Base-by-base conservation (phyloP, 1,139 yeast species). In the Suhomyces panamericanus region DNA sequence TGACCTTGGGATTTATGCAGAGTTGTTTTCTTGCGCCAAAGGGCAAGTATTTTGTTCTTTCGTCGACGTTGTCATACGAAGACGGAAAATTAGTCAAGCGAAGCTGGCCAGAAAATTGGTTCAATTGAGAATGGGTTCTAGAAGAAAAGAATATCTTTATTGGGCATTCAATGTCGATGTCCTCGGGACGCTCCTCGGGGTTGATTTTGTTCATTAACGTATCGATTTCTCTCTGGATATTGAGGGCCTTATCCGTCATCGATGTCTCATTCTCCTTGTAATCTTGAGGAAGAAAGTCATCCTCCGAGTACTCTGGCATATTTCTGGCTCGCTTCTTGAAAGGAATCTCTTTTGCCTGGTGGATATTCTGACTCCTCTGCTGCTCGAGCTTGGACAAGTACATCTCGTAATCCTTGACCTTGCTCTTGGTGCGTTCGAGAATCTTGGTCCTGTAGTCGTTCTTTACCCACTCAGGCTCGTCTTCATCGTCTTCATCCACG, bases 61-160 rank as follows among this genome's bases (percentile, higher is more conserved):
- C 74, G 1, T 61, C 53, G 0, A 68, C 44, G 1, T 69, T 72
- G 9, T 62, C 66, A 49, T 80, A 69, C 0, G 90, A 78, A 0
- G 95, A 77, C 0, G 87, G 85, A 49, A 89, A 85, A 0, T 64
- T 50, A 0, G 96, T 81, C 30, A 86, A 59, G 32, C 73, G 64
- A 39, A 91, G 65, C 55, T 93, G 97, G 17, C 81, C 78, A 0
- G 91, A 80, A 59, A 91, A 87, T 57, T 91, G 99, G 39, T 75
- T 75, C 44, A 91, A 67, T 59, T 91, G 99, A 0, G 97, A 88
- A 58, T 91, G 98, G 0, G 99, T 91, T 62, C 99, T 70, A 1
- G 97, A 89, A 0, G 96, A 76, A 58, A 83, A 90, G 53, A 67
- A 79, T 0, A 72, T 66, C 53, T 81, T 81, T 0, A 73, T 57